These are phyloP conservation scores for Aeschynomene evenia DNA, from an alignment of 306 rosid species.

Conservation along the genomic window DNA sequence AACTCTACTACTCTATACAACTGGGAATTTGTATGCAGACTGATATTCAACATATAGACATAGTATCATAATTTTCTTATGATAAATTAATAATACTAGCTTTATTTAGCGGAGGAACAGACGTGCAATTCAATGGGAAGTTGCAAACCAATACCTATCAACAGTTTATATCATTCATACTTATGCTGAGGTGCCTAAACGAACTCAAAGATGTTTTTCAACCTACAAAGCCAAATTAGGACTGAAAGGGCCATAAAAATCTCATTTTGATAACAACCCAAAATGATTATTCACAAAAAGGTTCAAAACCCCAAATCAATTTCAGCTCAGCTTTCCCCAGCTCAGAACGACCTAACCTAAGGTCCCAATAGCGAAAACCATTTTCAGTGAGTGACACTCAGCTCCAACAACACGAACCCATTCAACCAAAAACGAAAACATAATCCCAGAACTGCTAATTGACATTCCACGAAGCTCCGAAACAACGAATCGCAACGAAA, in stretches of 20 bases:
- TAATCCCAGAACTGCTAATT: background rate
- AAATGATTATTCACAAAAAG: background rate
- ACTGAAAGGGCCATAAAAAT: conserved; percentile 10
- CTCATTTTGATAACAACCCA: background rate
- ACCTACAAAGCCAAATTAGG: conserved; percentile 10
- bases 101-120: conserved; percentile 10
- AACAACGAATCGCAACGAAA: background rate
- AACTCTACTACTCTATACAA: background rate
- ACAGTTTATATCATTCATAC: background rate
- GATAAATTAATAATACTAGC: background rate
- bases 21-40: conserved; percentile 9
- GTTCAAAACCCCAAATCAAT: conserved; percentile 24
- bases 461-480: conserved; percentile 6
- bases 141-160: background rate
- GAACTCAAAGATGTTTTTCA: background rate
- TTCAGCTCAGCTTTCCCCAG: background rate
- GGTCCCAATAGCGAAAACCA: conserved; percentile 4
- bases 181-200: background rate
- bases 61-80: background rate
- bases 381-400: conserved; percentile 23
- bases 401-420: background rate
- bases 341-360: background rate
- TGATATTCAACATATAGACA: background rate
- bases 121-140: background rate
- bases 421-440: conserved; percentile 17